Conservation (phyloP, 352 stramenopile species). For the Halophytophthora polymorphica region DNA sequence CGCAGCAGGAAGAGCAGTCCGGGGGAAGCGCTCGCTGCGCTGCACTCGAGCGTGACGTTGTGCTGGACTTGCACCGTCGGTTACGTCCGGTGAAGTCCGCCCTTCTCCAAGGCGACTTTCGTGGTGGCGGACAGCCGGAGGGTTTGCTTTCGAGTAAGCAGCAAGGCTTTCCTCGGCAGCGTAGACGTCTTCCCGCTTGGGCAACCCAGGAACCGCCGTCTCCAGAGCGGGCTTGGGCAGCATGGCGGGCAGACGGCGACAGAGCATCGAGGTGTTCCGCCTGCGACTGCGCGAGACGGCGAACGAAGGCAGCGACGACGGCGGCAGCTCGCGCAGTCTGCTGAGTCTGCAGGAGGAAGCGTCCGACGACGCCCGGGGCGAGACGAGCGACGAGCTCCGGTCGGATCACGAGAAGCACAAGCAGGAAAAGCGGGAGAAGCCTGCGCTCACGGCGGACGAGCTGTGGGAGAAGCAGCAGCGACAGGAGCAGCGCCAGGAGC, state of each 20-base stretch:
- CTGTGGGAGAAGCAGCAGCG: conserved; percentile 1
- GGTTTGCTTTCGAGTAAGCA: too few species aligned
- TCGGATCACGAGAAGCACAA: too few species aligned
- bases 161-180: too few species aligned
- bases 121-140: too few species aligned
- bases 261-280: conserved; percentile 68
- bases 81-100: too few species aligned
- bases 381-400: not conserved
- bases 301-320: conserved; percentile 42
- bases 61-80: too few species aligned
- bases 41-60: too few species aligned
- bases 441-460: not conserved
- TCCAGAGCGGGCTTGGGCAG: not conserved
- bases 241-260: conserved; percentile 18
- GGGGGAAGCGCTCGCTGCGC: too few species aligned
- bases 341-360: conserved; percentile 23
- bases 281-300: conserved; percentile 62
- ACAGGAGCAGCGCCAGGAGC: conserved; percentile 1
- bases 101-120: too few species aligned
- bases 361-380: not conserved
- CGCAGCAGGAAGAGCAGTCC: too few species aligned
- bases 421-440: too few species aligned
- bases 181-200: too few species aligned
- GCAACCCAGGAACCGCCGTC: not conserved
- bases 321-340: conserved; percentile 14